These are phyloP conservation scores for Austroboletus eburneus DNA, from an alignment of 768 basidiomycete genomes.

Conservation along the genomic window DNA sequence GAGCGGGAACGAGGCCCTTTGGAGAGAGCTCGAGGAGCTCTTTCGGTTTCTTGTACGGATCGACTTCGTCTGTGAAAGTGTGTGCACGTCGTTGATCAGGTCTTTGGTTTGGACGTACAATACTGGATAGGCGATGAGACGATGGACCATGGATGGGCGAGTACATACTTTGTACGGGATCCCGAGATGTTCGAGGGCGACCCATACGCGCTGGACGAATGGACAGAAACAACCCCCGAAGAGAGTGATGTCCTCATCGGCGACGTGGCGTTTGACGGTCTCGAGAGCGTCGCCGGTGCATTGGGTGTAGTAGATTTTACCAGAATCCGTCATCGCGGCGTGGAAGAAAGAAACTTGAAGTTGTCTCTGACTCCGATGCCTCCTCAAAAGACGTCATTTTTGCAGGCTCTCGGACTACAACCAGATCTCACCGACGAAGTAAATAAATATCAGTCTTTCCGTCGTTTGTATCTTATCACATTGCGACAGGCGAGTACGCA, in stretches of 20 bases:
- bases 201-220: conserved; percentile 81
- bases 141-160: background rate
- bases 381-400: conserved; percentile 6
- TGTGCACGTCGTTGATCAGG: too few relatives aligned
- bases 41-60: conserved; percentile 77
- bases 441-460: background rate
- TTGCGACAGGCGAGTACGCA: conserved; percentile 15
- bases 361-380: conserved; percentile 2
- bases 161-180: conserved; percentile 63
- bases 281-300: conserved; percentile 51
- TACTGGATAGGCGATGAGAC: conserved; percentile 27
- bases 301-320: conserved; percentile 37
- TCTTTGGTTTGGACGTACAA: conserved; percentile 31
- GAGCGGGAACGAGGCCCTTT: conserved; percentile 74
- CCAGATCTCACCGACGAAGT: conserved; percentile 26
- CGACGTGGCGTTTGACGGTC: conserved; percentile 49
- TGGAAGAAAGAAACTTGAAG: too few relatives aligned
- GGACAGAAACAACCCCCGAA: conserved; percentile 77
- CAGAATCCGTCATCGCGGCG: conserved; percentile 31
- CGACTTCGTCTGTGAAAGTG: conserved; percentile 67
- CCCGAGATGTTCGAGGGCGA: conserved; percentile 62
- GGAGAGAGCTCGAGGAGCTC: conserved; percentile 80
- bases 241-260: conserved; percentile 53
- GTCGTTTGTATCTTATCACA: background rate
- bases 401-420: conserved; percentile 17